Evolutionary conservation across 768 basidiomycete species (phyloP), one percentile per base, ranked within the genome.

Genomic region (Lentinula sp.): DNA sequence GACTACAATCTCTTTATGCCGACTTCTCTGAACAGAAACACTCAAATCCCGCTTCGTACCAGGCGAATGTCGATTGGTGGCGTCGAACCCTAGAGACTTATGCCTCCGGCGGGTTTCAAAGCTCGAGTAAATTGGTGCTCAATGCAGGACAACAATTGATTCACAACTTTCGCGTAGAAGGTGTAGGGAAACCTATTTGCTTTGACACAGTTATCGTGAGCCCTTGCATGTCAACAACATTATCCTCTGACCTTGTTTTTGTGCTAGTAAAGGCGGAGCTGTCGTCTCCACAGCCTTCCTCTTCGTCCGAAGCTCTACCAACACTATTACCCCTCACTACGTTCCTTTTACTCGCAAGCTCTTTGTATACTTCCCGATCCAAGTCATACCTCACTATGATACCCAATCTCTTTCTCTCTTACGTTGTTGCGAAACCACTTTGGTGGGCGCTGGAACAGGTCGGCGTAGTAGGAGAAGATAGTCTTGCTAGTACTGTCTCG

Each of bases 51-150:
- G 81, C 88, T 1, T 87, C 91, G 4, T 97, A 87, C 70, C 74
- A 84, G 53, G 84, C 91, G 10, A 91, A 91, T 68, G 76, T 93
- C 34, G 84, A 87, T 58, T 98, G 95, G 95, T 98, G 95, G 95
- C 84, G 82, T 37, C 74, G 76, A 49, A 83, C 85, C 0, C 76
- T 94, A 8, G 82, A 89, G 65, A 75, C 76, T 15, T 68, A 89
- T 42, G 82, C 88, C n/a, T 69, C 76, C 57, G 76, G 75, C 28
- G 88, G 88, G 1, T 73, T 84, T 67, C 85, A 89, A 62, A 68
- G 55, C 46, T 68, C 66, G 21, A 86, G 85, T 65, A 79, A 80
- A 51, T 78, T 93, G 18, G 78, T 89, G 18, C 73, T 94, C 1
- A 78, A 77, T 53, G 90, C 82, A 0, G 78, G 77, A 34, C 74